Conservation (phyloP, 768 basidiomycete genomes). For the Auriscalpium microsporum region DNA sequence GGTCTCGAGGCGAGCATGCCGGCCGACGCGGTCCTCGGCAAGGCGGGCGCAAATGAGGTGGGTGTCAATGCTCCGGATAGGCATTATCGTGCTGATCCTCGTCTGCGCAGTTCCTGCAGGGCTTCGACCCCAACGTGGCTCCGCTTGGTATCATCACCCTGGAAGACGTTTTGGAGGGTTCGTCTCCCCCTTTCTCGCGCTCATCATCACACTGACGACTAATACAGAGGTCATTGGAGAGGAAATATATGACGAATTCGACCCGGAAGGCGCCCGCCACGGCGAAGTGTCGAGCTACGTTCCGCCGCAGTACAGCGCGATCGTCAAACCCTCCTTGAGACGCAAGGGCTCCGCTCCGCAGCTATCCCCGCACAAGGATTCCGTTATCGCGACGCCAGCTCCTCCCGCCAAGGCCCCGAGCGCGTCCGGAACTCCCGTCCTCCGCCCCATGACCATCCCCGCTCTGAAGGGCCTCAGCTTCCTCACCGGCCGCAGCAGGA, state of each 20-base stretch:
- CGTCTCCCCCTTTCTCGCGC: conserved; percentile 1
- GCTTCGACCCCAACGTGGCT: conserved; percentile 72
- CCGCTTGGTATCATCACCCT: conserved; percentile 89
- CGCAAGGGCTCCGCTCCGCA: conserved; percentile 14
- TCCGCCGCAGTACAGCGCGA: conserved; percentile 16
- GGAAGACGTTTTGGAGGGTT: conserved; percentile 88
- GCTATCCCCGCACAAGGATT: not conserved
- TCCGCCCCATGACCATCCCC: conserved; percentile 7
- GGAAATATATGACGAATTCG: conserved; percentile 90
- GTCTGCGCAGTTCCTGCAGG: conserved; percentile 58
- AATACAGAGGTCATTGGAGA: conserved; percentile 80
- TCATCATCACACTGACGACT: not conserved
- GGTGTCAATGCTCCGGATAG: not conserved
- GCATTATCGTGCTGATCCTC: not conserved
- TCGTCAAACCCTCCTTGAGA: conserved; percentile 7
- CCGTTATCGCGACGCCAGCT: not conserved
- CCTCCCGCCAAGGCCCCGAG: not conserved
- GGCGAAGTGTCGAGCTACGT: conserved; percentile 21
- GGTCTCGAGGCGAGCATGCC: conserved; percentile 73
- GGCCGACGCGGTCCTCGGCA: conserved; percentile 75
- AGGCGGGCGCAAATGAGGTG: conserved; percentile 69
- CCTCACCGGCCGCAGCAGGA: conserved; percentile 13
- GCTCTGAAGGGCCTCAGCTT: conserved; percentile 13
- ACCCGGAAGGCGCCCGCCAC: conserved; percentile 47
- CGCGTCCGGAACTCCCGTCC: conserved; percentile 3